Evolutionary conservation across 164 flowering plant genomes (phyloP).

Genomic region (Vitis riparia): DNA sequence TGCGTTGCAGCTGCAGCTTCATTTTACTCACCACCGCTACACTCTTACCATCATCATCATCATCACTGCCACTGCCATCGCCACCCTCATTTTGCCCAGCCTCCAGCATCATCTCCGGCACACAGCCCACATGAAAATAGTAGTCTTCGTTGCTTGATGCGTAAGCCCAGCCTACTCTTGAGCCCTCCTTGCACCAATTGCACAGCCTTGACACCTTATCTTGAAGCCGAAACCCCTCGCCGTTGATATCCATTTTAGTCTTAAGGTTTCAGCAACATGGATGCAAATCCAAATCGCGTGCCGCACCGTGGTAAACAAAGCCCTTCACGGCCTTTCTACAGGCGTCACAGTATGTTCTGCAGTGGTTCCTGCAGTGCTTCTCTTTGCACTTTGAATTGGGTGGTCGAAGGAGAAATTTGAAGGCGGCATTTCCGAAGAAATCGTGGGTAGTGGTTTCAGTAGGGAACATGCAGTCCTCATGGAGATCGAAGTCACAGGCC

Average conservation of each 20-base stretch:
- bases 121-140: conserved; percentile 12
- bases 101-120: conserved; percentile 5
- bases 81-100: too few species aligned
- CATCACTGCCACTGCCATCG: too few species aligned
- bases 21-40: too few species aligned
- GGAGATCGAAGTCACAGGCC: conserved; percentile 29
- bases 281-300: conserved; percentile 6
- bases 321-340: conserved; percentile 12
- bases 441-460: conserved; percentile 7
- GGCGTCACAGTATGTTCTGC: background rate
- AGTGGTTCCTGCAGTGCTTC: background rate
- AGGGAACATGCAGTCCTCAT: conserved; percentile 17
- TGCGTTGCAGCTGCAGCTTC: too few species aligned
- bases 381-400: too few species aligned
- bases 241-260: background rate
- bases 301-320: conserved; percentile 7
- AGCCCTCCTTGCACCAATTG: background rate
- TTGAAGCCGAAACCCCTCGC: background rate
- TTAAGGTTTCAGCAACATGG: conserved; percentile 12
- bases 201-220: conserved; percentile 1
- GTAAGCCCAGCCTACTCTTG: conserved; percentile 16
- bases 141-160: conserved; percentile 2
- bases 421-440: conserved; percentile 12
- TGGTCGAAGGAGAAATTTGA: background rate
- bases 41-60: too few species aligned